phyloP scores from a whole-genome alignment of 768 basidiomycete species.

The Hortiboletus campestris region DNA sequence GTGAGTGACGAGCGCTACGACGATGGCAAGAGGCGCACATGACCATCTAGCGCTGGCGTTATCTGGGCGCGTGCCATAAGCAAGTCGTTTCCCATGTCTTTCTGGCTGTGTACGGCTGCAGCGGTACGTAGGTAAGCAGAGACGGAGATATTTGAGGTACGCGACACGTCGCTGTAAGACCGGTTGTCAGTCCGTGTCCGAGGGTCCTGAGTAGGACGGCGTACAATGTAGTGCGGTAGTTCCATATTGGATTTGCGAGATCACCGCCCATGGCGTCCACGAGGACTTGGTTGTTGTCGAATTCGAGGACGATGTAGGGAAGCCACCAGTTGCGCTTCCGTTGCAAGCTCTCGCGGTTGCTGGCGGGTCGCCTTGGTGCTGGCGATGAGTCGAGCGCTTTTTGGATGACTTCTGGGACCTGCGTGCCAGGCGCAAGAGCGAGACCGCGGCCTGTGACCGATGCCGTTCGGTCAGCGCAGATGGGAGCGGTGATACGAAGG shows the following conservation, averaged over 20 bases:
- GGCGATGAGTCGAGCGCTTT: slow-evolving; percentile 68
- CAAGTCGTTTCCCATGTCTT: slow-evolving; percentile 97
- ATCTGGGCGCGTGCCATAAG: slow-evolving; percentile 92
- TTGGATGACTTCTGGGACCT: slow-evolving; percentile 82
- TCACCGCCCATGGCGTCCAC: slow-evolving; percentile 97
- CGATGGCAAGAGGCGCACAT: slow-evolving; percentile 43
- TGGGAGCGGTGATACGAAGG: slow-evolving; percentile 16
- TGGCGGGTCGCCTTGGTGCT: slow-evolving; percentile 53
- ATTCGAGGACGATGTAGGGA: slow-evolving; percentile 96
- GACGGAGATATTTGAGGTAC: slow-evolving; percentile 88
- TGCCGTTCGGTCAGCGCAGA: neutral
- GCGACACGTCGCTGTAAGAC: slow-evolving; percentile 82
- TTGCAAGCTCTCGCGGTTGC: slow-evolving; percentile 88
- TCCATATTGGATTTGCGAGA: slow-evolving; percentile 86
- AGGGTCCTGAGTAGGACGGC: slow-evolving; percentile 30
- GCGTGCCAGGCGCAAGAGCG: slow-evolving; percentile 70
- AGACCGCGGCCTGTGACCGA: slow-evolving; percentile 66
- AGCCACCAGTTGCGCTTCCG: slow-evolving; percentile 93
- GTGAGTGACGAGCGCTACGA: neutral
- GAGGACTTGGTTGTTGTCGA: slow-evolving; percentile 96
- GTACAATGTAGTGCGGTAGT: slow-evolving; percentile 93
- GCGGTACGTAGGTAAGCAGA: slow-evolving; percentile 89
- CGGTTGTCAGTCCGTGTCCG: slow-evolving; percentile 2
- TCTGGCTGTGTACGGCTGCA: slow-evolving; percentile 65
- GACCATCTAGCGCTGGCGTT: slow-evolving; percentile 76